Conservation (phyloP, 805 yeast genomes). For the Suhomyces xylopsoci region DNA sequence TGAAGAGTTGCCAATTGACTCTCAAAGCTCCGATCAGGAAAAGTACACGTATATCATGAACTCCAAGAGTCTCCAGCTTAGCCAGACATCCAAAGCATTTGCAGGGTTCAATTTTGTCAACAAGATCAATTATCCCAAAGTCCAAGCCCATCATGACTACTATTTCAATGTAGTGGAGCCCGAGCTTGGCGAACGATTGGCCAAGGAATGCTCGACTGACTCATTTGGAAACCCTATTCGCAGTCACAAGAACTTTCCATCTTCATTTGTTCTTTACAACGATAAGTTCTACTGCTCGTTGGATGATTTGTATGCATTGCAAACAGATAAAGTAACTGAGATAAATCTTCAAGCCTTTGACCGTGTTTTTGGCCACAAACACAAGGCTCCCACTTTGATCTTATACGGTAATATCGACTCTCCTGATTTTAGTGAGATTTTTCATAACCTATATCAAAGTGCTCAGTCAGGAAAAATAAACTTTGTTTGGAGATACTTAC, state of each 20-base stretch:
- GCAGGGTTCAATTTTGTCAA: slow-evolving; percentile 45
- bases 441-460: slow-evolving; percentile 54
- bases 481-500: slow-evolving; percentile 73
- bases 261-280: slow-evolving; percentile 52
- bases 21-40: slow-evolving; percentile 4
- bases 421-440: slow-evolving; percentile 52
- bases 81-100: slow-evolving; percentile 16
- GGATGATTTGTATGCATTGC: slow-evolving; percentile 77
- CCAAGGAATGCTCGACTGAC: slow-evolving; percentile 23
- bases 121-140: slow-evolving; percentile 55
- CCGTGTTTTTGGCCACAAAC: slow-evolving; percentile 56
- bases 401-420: slow-evolving; percentile 65
- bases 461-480: slow-evolving; percentile 64
- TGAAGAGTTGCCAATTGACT: neutral
- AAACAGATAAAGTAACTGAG: slow-evolving; percentile 42
- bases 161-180: slow-evolving; percentile 40
- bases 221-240: slow-evolving; percentile 29
- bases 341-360: slow-evolving; percentile 48
- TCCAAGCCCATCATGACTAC: slow-evolving; percentile 60
- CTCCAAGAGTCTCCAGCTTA: slow-evolving; percentile 6
- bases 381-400: slow-evolving; percentile 49
- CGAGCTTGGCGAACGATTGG: slow-evolving; percentile 14
- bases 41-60: slow-evolving; percentile 1
- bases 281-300: slow-evolving; percentile 58
- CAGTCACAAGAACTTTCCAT: slow-evolving; percentile 12